Base-by-base conservation (phyloP, 164 flowering plant species). In the Sedum album region DNA sequence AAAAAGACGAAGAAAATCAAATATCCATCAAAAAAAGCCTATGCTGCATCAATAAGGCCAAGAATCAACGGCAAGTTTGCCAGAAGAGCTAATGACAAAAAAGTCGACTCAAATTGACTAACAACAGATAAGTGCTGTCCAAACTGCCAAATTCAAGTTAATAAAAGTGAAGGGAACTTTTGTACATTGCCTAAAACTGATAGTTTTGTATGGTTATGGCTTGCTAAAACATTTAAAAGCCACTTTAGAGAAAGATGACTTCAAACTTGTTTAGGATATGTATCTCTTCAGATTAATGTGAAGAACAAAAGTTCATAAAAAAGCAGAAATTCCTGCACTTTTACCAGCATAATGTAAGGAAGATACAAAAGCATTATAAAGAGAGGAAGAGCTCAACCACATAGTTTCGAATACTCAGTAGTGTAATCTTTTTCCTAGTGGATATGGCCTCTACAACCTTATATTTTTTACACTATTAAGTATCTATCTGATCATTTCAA, bases 51-150 rank as follows among this genome's bases (percentile, higher is more conserved):
- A 57, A 57, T 57, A 26, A 17, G 62, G 4, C 62, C 62, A 26
- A 57, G 62, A 57, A 28, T 28, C 62, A 57, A 57, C 33, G 62
- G 62, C 62, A 57, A 57, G 62, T 57, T 57, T 25, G 62, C 62
- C 17, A 26, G 62, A 1, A 26, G 20, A 57, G 7, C 6, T 13
- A 57, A 2, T 57, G 62, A 57, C 33, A 57, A 57, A 57, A 57
- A 11, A 13, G 20, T 57, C 31, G 61, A 55, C 1, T 25, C 31
- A 55, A 55, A 55, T 14, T 55, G 31, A 57, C 1, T 57, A 57
- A 30, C 62, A 57, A 57, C 62, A 57, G 33, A 0, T 28, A 33
- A 57, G 33, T 28, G 33, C 61, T 55, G 61, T 31, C 61, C 61
- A 8, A 55, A 25, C 61, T 55, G 61, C 61, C 61, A 26, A 57